Conservation (phyloP, 768 basidiomycete species). For the Hypholoma fasciculare region DNA sequence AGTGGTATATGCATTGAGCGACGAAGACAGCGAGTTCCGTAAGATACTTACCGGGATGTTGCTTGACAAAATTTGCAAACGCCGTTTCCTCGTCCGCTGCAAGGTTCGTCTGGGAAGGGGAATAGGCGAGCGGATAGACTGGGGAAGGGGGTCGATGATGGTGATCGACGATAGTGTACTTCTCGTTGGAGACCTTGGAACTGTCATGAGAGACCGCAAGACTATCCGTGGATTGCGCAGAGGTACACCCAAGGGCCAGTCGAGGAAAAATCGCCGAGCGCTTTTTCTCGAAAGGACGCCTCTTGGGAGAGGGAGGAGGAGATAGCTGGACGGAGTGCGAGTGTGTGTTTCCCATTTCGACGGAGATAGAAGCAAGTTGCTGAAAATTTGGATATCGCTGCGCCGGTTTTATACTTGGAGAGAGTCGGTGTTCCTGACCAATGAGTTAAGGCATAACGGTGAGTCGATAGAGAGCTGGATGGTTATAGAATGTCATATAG, state of each 20-base stretch:
- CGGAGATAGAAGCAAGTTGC: slow-evolving; percentile 6
- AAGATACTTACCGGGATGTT: slow-evolving; percentile 33
- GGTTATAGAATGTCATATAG: slow-evolving; percentile 20
- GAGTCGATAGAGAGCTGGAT: slow-evolving; percentile 10
- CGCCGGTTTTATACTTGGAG: slow-evolving; percentile 17
- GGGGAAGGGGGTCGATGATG: slow-evolving; percentile 22
- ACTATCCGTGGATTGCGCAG: slow-evolving; percentile 33
- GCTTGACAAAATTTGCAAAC: slow-evolving; percentile 50
- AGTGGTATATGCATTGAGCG: not conserved
- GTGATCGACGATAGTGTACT: slow-evolving; percentile 21
- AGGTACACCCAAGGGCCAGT: slow-evolving; percentile 39
- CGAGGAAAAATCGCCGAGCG: slow-evolving; percentile 38
- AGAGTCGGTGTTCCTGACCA: slow-evolving; percentile 19
- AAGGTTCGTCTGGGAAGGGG: slow-evolving; percentile 25
- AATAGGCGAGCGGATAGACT: slow-evolving; percentile 21
- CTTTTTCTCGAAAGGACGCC: slow-evolving; percentile 27
- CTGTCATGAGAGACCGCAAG: slow-evolving; percentile 41
- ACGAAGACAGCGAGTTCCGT: not conserved
- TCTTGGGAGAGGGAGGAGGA: slow-evolving; percentile 9
- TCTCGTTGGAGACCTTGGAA: slow-evolving; percentile 33
- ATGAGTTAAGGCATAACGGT: slow-evolving; percentile 17
- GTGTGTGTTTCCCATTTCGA: slow-evolving; percentile 33
- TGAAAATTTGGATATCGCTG: slow-evolving; percentile 5
- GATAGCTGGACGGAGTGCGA: slow-evolving; percentile 12
- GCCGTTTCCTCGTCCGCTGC: slow-evolving; percentile 36